Evolutionary conservation across 2,329 filamentous ascomycete genomes (phyloP), one percentile per base, ranked within the genome.

Genomic region (Dothideomycetes sp.): DNA sequence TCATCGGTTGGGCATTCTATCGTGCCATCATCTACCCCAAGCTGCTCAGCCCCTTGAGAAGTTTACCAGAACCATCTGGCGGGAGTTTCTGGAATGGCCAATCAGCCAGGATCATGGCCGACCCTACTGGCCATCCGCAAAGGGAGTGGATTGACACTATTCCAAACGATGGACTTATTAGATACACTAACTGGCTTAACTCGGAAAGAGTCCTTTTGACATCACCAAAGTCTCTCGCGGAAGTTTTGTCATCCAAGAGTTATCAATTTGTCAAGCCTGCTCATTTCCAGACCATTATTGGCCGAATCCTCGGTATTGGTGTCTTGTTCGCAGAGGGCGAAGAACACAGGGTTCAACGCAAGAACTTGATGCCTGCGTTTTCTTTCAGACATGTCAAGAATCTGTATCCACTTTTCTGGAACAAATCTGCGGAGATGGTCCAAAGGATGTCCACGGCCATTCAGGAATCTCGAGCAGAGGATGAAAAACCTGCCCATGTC

Each of bases 281-380:
- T 8, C 57, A 63, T 4, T 46, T 71, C n/a, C 55, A 74, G 23
- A 61, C 62, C 30, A 68, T 70, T 1, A 63, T 89, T 4, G 74
- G 71, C 2, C 69, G 75, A 16, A 67, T 87, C 18, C 67, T 89
- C 10, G 82, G 85, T 8, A 63, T 80, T 10, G 83, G 84, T 8
- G 65, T 89, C 11, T 63, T 95, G 25, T 66, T 95, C 9, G 83
- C 85, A 2, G 88, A 95, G 61, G 88, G 88, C n/a, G 84, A 93
- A 10, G 84, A 88, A 53, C 89, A 95, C 60, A 91, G 82, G 64
- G 66, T 75, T 2, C 68, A 71, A 49, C 53, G 68, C 25, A 69
- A 64, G 48, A 56, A 62, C 11, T 53, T 71, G 7, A 65, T 66
- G 60, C 68, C 68, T 1, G 68, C 68, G 1, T 71, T 71, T 47